Percentiles rank a stretch among this genome's conserved stretches.
Evolutionary conservation across 192 early-diverging fungal genomes (phyloP).

Genomic region (Gonapodya sp.): DNA sequence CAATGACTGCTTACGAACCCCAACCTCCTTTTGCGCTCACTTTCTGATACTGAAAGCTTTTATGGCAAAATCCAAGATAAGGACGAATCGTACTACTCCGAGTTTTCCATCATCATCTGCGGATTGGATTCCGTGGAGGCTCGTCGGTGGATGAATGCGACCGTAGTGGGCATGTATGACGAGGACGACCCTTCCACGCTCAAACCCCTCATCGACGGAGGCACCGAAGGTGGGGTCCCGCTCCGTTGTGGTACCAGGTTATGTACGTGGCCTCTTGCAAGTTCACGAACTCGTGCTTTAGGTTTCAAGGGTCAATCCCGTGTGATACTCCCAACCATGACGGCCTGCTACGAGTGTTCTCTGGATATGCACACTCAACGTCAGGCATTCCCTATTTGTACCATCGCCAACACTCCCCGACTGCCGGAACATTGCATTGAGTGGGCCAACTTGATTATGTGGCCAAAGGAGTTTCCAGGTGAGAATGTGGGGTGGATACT

Average conservation of each 20-base stretch:
- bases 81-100: conserved; percentile 81
- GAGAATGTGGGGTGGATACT: conserved; percentile 17
- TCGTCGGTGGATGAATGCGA: conserved; percentile 95
- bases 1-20: neutral
- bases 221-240: conserved; percentile 67
- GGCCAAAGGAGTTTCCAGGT: conserved; percentile 73
- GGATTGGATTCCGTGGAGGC: conserved; percentile 94
- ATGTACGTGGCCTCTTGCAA: neutral
- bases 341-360: conserved; percentile 93
- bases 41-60: conserved; percentile 27
- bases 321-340: conserved; percentile 76
- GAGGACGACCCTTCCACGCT: conserved; percentile 59
- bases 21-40: conserved; percentile 15
- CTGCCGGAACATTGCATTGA: conserved; percentile 98
- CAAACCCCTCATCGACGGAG: conserved; percentile 89
- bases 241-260: neutral
- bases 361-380: conserved; percentile 85
- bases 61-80: conserved; percentile 94
- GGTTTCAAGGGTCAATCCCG: conserved; percentile 91
- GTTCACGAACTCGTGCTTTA: conserved; percentile 10
- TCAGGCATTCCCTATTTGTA: conserved; percentile 88
- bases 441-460: conserved; percentile 88
- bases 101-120: conserved; percentile 82
- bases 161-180: conserved; percentile 64
- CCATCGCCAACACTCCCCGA: conserved; percentile 95